These are phyloP conservation scores for Dictyostelium capitatum DNA, from an alignment of 78 protist species.

Conservation along the genomic window DNA sequence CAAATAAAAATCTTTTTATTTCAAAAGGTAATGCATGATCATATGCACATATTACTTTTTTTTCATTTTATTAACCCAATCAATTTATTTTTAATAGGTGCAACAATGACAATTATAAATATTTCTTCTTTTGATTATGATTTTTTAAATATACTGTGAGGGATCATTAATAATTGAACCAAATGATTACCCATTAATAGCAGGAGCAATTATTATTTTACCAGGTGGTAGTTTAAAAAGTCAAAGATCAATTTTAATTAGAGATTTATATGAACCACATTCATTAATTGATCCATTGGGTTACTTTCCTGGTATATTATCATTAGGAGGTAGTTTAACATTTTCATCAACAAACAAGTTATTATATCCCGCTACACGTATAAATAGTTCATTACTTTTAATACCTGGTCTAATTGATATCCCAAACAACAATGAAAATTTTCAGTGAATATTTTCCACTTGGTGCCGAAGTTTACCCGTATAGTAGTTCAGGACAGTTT, in stretches of 20 bases:
- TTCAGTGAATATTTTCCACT: neutral
- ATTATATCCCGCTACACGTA: neutral
- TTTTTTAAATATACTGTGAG: neutral
- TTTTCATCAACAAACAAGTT: neutral
- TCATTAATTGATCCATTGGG: neutral
- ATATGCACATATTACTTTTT: too few species aligned
- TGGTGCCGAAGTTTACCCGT: neutral
- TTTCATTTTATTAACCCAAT: too few species aligned
- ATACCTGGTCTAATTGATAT: neutral
- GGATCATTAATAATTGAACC: neutral
- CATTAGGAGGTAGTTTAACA: neutral
- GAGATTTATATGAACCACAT: neutral
- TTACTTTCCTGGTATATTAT: neutral
- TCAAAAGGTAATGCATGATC: conserved; percentile 3
- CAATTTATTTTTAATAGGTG: too few species aligned
- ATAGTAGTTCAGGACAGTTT: neutral
- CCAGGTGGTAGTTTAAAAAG: neutral
- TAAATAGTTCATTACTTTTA: neutral
- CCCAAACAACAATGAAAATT: neutral
- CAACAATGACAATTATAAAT: too few species aligned
- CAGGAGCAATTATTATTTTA: neutral
- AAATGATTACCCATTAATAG: neutral
- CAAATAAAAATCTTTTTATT: neutral
- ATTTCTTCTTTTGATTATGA: too few species aligned
- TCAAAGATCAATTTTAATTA: neutral